Evolutionary conservation across 768 basidiomycete genomes (phyloP).

Genomic region (Rhizopogon sp.): DNA sequence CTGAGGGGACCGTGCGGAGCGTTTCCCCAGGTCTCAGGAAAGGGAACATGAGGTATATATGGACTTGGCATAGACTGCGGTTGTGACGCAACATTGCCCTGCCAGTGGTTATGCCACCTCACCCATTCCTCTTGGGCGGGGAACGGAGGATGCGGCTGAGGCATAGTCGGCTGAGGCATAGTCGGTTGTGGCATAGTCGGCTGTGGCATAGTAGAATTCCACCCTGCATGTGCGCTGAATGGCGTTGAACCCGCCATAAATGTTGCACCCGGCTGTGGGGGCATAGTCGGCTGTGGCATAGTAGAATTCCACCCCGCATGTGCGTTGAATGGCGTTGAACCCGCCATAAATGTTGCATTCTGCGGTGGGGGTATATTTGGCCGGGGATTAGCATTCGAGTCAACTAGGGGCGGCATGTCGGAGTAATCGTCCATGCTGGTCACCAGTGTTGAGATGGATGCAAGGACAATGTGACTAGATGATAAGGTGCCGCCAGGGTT

Average conservation of each 20-base stretch:
- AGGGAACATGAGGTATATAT: slow-evolving; percentile 21
- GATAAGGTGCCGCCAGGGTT: neutral
- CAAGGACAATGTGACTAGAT: slow-evolving; percentile 10
- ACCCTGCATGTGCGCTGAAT: slow-evolving; percentile 8
- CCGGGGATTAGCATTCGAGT: slow-evolving; percentile 5
- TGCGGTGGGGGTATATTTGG: slow-evolving; percentile 21
- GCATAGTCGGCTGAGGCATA: neutral
- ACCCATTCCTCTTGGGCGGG: slow-evolving; percentile 3
- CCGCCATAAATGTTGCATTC: slow-evolving; percentile 11
- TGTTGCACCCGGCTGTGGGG: no score
- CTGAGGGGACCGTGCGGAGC: slow-evolving; percentile 5
- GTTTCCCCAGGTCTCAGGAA: slow-evolving; percentile 8
- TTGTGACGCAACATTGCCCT: slow-evolving; percentile 3
- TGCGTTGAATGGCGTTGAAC: slow-evolving; percentile 7
- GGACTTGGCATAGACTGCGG: slow-evolving; percentile 23
- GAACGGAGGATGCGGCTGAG: neutral
- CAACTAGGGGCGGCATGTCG: slow-evolving; percentile 24
- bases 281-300: no score
- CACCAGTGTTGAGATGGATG: slow-evolving; percentile 9
- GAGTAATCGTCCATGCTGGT: slow-evolving; percentile 11
- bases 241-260: slow-evolving; percentile 6
- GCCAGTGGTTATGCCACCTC: slow-evolving; percentile 3
- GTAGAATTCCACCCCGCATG: slow-evolving; percentile 10
- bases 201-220: neutral
- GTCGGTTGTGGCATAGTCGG: no score